Evolutionary conservation across 2,329 filamentous ascomycete species (phyloP).

Genomic region (Aureobasidium sp.): DNA sequence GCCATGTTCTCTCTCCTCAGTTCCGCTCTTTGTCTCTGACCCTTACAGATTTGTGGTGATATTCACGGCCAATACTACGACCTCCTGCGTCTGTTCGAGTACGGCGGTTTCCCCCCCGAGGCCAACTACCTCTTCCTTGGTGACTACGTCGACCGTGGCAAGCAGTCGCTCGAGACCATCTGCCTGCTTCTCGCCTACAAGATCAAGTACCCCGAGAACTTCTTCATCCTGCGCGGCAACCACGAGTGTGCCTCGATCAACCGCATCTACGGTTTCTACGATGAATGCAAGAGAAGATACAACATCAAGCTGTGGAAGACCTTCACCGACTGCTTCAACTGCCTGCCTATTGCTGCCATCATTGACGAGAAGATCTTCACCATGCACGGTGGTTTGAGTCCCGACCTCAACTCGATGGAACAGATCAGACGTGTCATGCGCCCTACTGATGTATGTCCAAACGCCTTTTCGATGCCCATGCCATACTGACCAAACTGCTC

Average conservation of each 20-base stretch:
- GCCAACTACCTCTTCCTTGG: conserved; percentile 99
- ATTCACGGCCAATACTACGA: conserved; percentile 99
- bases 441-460: conserved; percentile 81
- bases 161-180: conserved; percentile 98
- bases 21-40: conserved; percentile 16
- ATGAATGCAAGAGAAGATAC: conserved; percentile 97
- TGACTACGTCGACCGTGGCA: conserved; percentile 97
- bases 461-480: conserved; percentile 17
- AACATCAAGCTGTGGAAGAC: conserved; percentile 99
- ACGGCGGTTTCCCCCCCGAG: conserved; percentile 94
- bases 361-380: conserved; percentile 99
- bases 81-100: conserved; percentile 92
- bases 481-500: conserved; percentile 21
- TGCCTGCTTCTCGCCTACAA: conserved; percentile 96
- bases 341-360: conserved; percentile 93
- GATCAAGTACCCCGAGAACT: conserved; percentile 99
- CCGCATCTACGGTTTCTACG: conserved; percentile 99
- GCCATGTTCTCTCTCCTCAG: background rate
- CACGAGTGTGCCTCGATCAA: conserved; percentile 99
- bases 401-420: conserved; percentile 98
- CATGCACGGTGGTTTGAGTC: conserved; percentile 96
- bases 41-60: conserved; percentile 84
- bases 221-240: conserved; percentile 97
- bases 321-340: conserved; percentile 99
- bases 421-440: conserved; percentile 98